These are phyloP conservation scores for Podospora didyma DNA, from an alignment of 495 filamentous ascomycete genomes.

Conservation along the genomic window DNA sequence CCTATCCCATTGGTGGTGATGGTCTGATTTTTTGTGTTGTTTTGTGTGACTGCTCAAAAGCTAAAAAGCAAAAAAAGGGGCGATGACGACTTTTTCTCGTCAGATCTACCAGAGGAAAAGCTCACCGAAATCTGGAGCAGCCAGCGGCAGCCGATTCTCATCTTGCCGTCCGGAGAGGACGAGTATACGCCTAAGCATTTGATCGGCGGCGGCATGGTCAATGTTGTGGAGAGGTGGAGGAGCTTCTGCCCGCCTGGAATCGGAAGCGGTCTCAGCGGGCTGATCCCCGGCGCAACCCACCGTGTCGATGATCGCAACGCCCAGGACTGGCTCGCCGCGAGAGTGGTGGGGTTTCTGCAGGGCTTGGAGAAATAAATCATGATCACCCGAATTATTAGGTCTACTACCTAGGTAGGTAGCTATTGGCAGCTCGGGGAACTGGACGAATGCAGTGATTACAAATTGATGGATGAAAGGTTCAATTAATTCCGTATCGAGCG, in stretches of 20 bases:
- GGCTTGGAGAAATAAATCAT: conserved; percentile 7
- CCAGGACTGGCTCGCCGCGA: conserved; percentile 34
- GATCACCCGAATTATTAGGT: background rate
- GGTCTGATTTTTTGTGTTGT: background rate
- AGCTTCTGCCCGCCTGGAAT: conserved; percentile 30
- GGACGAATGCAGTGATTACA: no score
- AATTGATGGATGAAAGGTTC: no score
- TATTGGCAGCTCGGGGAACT: no score
- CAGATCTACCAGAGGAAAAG: conserved; percentile 61
- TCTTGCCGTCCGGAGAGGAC: conserved; percentile 70
- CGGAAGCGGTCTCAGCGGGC: conserved; percentile 34
- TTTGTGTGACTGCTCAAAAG: background rate
- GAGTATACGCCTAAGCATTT: conserved; percentile 57
- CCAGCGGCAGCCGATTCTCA: conserved; percentile 51
- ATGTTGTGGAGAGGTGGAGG: conserved; percentile 61
- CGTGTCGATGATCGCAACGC: conserved; percentile 33
- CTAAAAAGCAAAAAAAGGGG: conserved; percentile 37
- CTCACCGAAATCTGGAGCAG: conserved; percentile 61
- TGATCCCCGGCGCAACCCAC: conserved; percentile 42
- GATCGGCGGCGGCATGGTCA: conserved; percentile 67
- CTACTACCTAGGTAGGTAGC: no score
- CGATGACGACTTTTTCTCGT: conserved; percentile 87
- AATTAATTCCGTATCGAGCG: no score
- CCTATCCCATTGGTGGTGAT: no score
- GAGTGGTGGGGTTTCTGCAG: conserved; percentile 34